Base-by-base conservation (phyloP, 768 basidiomycete species). In the Russula olivacea region DNA sequence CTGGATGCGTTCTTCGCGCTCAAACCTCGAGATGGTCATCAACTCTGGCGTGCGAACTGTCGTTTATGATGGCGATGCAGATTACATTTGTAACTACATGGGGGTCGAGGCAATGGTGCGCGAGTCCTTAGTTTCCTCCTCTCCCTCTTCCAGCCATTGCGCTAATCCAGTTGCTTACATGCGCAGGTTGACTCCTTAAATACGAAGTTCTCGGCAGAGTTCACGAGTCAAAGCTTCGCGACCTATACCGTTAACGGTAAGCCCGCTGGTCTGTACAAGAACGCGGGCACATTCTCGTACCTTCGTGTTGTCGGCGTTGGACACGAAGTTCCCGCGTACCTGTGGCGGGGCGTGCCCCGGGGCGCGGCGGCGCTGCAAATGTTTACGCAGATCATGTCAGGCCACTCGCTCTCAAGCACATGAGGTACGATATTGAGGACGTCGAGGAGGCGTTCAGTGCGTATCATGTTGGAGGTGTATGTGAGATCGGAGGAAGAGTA, bases 11-110 rank as follows among this genome's bases (percentile, higher is more conserved):
- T 77, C 74, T 69, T 74, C 73, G 43, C 65, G 77, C 15, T 80
- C 80, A 0, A 63, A 79, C 61, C 72, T 87, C 25, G 83, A 85
- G 71, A 76, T 71, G 7, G 83, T 86, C 15, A 83, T 87, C 66
- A 77, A 84, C 64, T 76, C 83, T 57, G 84, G 84, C 15, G 81
- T 82, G n/a, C 68, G 80, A 54, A 81, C 80, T 19, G 69, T 82
- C 50, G 68, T 84, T n/a, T 85, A 77, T 64, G 81, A 80, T 61
- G 84, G 84, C 36, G 83, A 84, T 68, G 84, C 81, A 34, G 82
- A 84, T 69, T 84, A 77, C 68, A 82, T 84, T 62, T 66, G 79
- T 58, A 86, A 84, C 70, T 83, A 74, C 66, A 69, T 76, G 40
- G 83, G 84, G 14, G 78, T 84, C 21, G 83, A 85, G 72, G 77